These are phyloP conservation scores for Aristolochia californica DNA, from an alignment of 164 flowering plant genomes.

Conservation along the genomic window DNA sequence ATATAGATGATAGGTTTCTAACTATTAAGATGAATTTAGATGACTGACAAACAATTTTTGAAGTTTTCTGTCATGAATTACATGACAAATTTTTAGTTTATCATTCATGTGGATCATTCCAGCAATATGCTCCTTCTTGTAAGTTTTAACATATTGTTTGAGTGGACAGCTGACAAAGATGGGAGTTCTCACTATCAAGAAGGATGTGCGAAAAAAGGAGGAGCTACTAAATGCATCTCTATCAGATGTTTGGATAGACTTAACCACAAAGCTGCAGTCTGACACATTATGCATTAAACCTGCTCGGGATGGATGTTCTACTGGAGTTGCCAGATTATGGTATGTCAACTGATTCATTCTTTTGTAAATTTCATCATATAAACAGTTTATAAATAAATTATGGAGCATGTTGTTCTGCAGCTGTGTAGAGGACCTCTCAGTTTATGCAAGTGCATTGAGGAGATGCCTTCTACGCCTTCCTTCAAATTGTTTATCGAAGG, in stretches of 20 bases:
- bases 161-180: constrained; percentile 38
- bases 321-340: constrained; percentile 93
- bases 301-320: constrained; percentile 91
- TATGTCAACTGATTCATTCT: constrained; percentile 11
- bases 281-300: constrained; percentile 78
- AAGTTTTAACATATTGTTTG: background rate
- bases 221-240: constrained; percentile 39
- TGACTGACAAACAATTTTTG: no score
- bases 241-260: constrained; percentile 45
- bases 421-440: constrained; percentile 51
- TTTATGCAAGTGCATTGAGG: constrained; percentile 51
- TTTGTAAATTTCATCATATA: background rate
- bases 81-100: no score
- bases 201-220: constrained; percentile 49
- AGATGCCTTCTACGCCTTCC: constrained; percentile 50
- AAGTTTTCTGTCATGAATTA: no score
- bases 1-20: no score
- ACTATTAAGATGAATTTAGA: no score
- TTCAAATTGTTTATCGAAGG: constrained; percentile 78
- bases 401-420: constrained; percentile 25
- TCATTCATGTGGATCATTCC: background rate
- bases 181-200: constrained; percentile 72
- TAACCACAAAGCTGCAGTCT: constrained; percentile 51
- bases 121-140: background rate
- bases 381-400: no score